Base-by-base conservation (phyloP, 306 rosid genomes). In the Benincasa hispida region DNA sequence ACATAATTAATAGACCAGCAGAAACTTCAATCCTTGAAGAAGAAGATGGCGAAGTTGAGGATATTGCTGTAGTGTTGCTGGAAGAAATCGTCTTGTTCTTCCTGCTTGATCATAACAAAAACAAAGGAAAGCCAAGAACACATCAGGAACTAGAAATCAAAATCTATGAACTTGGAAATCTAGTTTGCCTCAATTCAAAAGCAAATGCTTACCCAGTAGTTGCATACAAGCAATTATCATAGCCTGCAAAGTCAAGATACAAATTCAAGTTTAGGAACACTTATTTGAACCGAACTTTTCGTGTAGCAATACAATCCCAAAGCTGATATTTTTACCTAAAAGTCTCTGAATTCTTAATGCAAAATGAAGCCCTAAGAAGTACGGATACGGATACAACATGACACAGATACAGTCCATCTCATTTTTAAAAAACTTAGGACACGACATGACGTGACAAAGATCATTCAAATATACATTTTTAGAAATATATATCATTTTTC, bases 201-300 rank as follows among this genome's bases (percentile, higher is more conserved):
- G 78, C 0, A 67, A 42, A n/a, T 0, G 17, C 91, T 91, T 84
- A 89, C 98, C 98, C 92, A 9, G 84, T 82, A 35, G 87, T 88
- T 90, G 86, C 77, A 79, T 93, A 93, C 84, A 91, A 59, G 92
- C 98, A 93, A 18, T 48, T 89, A 79, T 93, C 98, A 79, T 91
- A 93, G 79, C 95, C 98, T 91, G 93, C 91, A 84, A 3, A 17
- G 62, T 51, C 42, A 58, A 84, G 75, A 45, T 4, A 27, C 56
- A 60, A 60, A 80, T 22, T 45, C 17, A 21, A 25, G 65, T 61
- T 87, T 55, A 77, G 50, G 8, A 62, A 60, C 13, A 8, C 57
- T 69, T 69, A 9, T 24, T 69, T 8, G 1, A 67, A 41, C 10
- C 54, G 3, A 3, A 41, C 32, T 45, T 45, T 45, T 5, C 51